A percentile compares a stretch with the other conserved stretches of the same genome.
Evolutionary conservation across 2,329 filamentous ascomycete species (phyloP).

Genomic region (Ophiocordyceps camponoti-leonardi): DNA sequence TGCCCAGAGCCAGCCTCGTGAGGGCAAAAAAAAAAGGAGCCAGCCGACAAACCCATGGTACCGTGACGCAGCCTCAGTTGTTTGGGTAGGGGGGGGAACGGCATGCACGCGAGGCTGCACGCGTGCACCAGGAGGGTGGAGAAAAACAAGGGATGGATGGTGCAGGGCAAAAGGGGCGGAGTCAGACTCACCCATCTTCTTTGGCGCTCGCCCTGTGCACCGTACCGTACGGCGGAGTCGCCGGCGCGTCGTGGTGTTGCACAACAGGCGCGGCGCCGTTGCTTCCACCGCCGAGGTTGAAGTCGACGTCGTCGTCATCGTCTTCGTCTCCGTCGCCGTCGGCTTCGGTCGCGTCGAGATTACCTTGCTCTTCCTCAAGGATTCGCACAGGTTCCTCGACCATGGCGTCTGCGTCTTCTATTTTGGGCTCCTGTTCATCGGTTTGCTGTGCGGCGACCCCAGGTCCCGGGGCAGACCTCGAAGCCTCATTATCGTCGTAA

Average conservation of each 20-base stretch:
- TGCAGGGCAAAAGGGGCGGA: neutral
- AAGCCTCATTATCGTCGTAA: conserved; percentile 46
- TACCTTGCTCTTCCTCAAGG: conserved; percentile 22
- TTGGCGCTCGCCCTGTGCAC: conserved; percentile 46
- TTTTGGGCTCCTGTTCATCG: conserved; percentile 11
- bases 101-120: neutral
- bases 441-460: conserved; percentile 12
- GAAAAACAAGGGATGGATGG: neutral
- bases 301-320: conserved; percentile 40
- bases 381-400: conserved; percentile 1
- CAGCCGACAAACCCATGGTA: neutral
- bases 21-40: neutral
- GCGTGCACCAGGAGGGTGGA: neutral
- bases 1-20: conserved; percentile 6
- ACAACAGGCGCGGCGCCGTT: conserved; percentile 11
- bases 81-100: neutral
- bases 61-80: neutral
- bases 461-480: conserved; percentile 20
- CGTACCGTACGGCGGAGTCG: conserved; percentile 17
- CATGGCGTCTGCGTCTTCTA: conserved; percentile 7
- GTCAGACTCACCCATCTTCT: conserved; percentile 25
- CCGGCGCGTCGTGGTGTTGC: conserved; percentile 14
- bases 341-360: conserved; percentile 22
- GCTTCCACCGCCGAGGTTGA: conserved; percentile 32
- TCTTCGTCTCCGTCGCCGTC: conserved; percentile 25